These are phyloP conservation scores for Myxozyma lipomycoides DNA, from an alignment of 805 yeast genomes.

Conservation along the genomic window DNA sequence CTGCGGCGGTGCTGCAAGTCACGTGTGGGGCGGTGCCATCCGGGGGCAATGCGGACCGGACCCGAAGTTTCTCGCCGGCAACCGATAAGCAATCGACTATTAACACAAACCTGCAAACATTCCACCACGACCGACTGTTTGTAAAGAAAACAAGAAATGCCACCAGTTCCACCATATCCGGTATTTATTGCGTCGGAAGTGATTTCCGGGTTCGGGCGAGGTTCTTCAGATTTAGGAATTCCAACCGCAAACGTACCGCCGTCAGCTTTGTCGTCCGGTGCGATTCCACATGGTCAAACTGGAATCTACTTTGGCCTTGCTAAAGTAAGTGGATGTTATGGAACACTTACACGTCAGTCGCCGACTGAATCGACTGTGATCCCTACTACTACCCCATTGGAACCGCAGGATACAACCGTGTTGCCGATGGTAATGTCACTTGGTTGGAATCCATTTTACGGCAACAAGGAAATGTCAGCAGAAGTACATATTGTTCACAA, in stretches of 20 bases:
- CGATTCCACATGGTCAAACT: slow-evolving; percentile 45
- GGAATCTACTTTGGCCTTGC: slow-evolving; percentile 93
- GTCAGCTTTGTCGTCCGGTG: slow-evolving; percentile 49
- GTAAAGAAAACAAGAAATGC: slow-evolving; percentile 3
- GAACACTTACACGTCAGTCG: slow-evolving; percentile 2
- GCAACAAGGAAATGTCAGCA: slow-evolving; percentile 74
- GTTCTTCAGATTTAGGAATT: slow-evolving; percentile 86
- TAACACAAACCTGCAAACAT: not conserved
- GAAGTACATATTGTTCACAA: slow-evolving; percentile 78
- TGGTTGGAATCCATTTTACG: slow-evolving; percentile 93
- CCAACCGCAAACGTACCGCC: slow-evolving; percentile 55
- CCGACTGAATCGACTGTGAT: slow-evolving; percentile 41
- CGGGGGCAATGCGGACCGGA: no score
- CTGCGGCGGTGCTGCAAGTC: no score
- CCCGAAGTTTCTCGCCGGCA: no score
- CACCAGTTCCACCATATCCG: slow-evolving; percentile 39
- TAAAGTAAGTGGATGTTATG: slow-evolving; percentile 33
- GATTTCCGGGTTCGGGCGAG: slow-evolving; percentile 89
- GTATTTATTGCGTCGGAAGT: slow-evolving; percentile 40
- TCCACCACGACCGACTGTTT: not conserved
- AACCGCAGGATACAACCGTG: slow-evolving; percentile 36
- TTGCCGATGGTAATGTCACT: slow-evolving; percentile 92
- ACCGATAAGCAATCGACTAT: no score
- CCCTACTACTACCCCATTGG: slow-evolving; percentile 52
- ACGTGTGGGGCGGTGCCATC: no score